Base-by-base conservation (phyloP, 2,329 filamentous ascomycete species). In the Corynespora cassiicola region DNA sequence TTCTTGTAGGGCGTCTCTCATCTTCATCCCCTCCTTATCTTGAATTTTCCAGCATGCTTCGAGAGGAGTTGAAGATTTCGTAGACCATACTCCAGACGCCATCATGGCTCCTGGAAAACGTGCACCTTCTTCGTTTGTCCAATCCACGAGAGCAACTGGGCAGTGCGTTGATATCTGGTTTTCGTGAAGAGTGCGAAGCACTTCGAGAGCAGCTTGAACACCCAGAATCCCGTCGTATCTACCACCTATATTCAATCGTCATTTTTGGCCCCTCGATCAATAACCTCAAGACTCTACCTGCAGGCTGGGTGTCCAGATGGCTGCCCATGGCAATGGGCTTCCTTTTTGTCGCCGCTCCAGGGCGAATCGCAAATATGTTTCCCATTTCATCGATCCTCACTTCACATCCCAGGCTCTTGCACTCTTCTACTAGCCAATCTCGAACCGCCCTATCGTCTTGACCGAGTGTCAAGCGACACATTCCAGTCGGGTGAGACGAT, bases 51-150 rank as follows among this genome's bases (percentile, higher is more conserved):
- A 61, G 19, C 63, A 65, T 3, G 54, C 45, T 16, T 58, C 41
- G 1, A 69, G 29, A 7, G 44, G 37, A 1, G 58, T 56, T 7
- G 73, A 73, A 15, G 75, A 84, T 0, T 86, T 81, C 6, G 54
- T 60, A 12, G 56, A 60, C 87, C 87, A 91, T 7, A 90, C 87
- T 1, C 85, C 87, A 0, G 86, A 89, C 0, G 82, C 74, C 35
- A 87, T 73, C 81, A 88, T 89, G 15, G 81, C 85, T 21, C 82
- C 81, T 0, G 87, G 86, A 48, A 90, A 91, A 0, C 87, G 78
- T 1, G 87, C 87, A 2, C 87, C 87, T 69, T 92, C 88, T 70
- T 91, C 88, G 58, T 88, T 88, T 1, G 85, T 90, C 85, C 85
- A 88, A 58, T 90, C 87, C 6, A 90, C 79, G 2, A 90, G 77